Conservation (phyloP, 2,329 filamentous ascomycete species). For the Trichoderma guizhouense region DNA sequence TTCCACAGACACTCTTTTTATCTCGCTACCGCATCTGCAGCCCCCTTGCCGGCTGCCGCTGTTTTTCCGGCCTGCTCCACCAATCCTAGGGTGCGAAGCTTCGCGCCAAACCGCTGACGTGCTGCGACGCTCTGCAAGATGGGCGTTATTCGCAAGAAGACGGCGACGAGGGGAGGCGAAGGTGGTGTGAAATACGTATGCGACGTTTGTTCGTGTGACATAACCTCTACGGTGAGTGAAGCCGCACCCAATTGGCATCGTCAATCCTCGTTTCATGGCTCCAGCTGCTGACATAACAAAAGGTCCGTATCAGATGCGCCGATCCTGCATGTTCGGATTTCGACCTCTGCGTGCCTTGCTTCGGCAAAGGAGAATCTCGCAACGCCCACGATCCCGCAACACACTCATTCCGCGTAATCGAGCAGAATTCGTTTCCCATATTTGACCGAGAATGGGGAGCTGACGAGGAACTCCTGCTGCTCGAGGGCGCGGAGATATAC, state of each 20-base stretch:
- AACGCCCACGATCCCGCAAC: slow-evolving; percentile 82
- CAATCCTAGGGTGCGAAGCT: slow-evolving; percentile 14
- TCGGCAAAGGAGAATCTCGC: slow-evolving; percentile 74
- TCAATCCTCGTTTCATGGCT: background rate
- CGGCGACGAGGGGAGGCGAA: slow-evolving; percentile 77
- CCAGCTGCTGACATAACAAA: slow-evolving; percentile 17
- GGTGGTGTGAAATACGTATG: slow-evolving; percentile 94
- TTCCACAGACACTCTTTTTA: slow-evolving; percentile 17
- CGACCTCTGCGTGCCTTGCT: slow-evolving; percentile 94
- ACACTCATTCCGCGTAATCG: slow-evolving; percentile 89
- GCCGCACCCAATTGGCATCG: background rate
- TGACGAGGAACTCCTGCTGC: slow-evolving; percentile 87
- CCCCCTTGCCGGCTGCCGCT: background rate
- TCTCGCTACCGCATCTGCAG: background rate
- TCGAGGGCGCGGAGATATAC: slow-evolving; percentile 95
- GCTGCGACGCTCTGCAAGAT: slow-evolving; percentile 44
- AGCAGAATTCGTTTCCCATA: slow-evolving; percentile 97
- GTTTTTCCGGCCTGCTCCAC: slow-evolving; percentile 16
- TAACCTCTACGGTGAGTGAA: slow-evolving; percentile 83
- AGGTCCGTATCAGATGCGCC: slow-evolving; percentile 95
- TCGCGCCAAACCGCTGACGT: slow-evolving; percentile 9
- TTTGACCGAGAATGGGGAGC: slow-evolving; percentile 95
- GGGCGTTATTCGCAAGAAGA: slow-evolving; percentile 97
- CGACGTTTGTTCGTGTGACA: slow-evolving; percentile 93
- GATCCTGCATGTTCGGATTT: slow-evolving; percentile 83